Conservation (phyloP, 805 yeast genomes). For the Sugiyamaella lignohabitans region DNA sequence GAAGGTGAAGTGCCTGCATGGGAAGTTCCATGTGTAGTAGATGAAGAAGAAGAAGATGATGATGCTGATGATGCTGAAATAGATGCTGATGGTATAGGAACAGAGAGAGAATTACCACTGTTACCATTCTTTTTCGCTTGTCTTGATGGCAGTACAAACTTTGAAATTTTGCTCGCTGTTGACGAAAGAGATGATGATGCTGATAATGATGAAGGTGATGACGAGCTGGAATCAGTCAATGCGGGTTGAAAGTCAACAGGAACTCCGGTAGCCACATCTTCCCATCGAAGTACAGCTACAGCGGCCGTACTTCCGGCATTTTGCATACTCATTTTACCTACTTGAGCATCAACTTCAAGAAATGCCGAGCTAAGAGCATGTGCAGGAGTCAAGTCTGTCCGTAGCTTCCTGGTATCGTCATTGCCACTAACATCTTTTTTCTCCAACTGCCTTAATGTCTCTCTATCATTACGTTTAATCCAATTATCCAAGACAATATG, state of each 20-base stretch:
- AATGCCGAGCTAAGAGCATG: constrained; percentile 65
- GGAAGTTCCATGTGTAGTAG: neutral
- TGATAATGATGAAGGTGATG: constrained; percentile 3
- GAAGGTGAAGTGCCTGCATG: neutral
- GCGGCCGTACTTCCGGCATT: constrained; percentile 94
- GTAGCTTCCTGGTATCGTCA: constrained; percentile 6
- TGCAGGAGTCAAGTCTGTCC: constrained; percentile 42
- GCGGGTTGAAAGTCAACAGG: neutral
- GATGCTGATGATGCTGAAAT: neutral
- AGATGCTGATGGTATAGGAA: no score
- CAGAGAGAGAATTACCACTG: neutral
- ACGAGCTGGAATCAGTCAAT: neutral
- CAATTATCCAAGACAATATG: constrained; percentile 50
- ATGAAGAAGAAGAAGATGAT: neutral
- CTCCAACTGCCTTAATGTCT: constrained; percentile 5
- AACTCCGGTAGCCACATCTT: constrained; percentile 30
- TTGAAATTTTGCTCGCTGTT: neutral
- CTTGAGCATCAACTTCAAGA: constrained; percentile 63
- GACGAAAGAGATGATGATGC: neutral
- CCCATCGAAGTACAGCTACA: constrained; percentile 88
- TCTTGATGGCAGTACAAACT: no score
- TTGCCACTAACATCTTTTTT: neutral
- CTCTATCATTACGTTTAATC: constrained; percentile 34
- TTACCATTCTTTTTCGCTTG: neutral
- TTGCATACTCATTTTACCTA: constrained; percentile 55